Evolutionary conservation across 306 rosid genomes (phyloP).

Genomic region (Fragaria iinumae): DNA sequence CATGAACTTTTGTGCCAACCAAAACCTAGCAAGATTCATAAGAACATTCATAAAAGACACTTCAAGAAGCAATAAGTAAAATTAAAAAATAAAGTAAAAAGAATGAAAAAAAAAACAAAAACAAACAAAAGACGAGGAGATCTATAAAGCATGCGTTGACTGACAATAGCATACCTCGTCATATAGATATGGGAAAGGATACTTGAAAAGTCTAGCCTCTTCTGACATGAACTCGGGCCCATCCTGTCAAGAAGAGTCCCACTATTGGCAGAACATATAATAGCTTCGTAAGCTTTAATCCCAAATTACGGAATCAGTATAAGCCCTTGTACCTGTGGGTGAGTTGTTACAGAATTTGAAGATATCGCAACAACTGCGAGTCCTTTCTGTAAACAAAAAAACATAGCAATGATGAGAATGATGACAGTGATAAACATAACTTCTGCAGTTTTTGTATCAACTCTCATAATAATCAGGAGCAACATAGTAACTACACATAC

Average conservation of each 20-base stretch:
- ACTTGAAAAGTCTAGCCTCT: conserved; percentile 69
- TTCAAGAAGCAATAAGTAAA: neutral
- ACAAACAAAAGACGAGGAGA: neutral
- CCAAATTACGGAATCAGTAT: conserved; percentile 33
- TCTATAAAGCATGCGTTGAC: conserved; percentile 5
- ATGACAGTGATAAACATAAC: too few species aligned
- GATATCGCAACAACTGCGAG: conserved; percentile 80
- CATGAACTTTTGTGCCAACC: neutral
- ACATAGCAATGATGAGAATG: neutral
- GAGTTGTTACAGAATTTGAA: conserved; percentile 77
- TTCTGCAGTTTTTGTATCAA: neutral
- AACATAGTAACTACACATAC: neutral
- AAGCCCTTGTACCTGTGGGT: conserved; percentile 68
- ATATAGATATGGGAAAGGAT: conserved; percentile 87
- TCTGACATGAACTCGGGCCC: conserved; percentile 90
- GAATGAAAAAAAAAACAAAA: neutral
- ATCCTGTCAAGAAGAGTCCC: conserved; percentile 68
- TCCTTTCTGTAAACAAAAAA: conserved; percentile 61
- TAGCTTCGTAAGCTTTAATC: conserved; percentile 32
- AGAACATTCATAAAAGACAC: neutral
- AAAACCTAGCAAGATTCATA: conserved; percentile 1
- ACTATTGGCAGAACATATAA: conserved; percentile 39
- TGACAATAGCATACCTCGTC: conserved; percentile 60
- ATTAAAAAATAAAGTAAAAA: conserved; percentile 4
- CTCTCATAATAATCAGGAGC: neutral